Percentiles rank a stretch among this genome's conserved stretches.
These are phyloP conservation scores for Hemisphaericaspora subhashii DNA, from an alignment of 1,139 yeast species.

Conservation along the genomic window DNA sequence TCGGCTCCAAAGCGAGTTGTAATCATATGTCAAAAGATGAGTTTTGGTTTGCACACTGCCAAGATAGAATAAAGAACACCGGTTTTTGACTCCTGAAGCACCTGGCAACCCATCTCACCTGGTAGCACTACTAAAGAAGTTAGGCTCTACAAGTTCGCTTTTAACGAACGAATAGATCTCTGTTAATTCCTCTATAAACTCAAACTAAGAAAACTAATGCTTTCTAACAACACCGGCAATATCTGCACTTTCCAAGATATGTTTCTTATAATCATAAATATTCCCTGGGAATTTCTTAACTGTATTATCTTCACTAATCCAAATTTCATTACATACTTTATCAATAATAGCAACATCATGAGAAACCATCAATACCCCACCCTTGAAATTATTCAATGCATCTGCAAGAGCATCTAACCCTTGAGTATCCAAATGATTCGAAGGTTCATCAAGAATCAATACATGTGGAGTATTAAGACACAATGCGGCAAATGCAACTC, in stretches of 20 bases:
- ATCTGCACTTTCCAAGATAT: constrained; percentile 75
- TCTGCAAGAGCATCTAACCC: constrained; percentile 95
- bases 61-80: too few relatives aligned
- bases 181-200: too few relatives aligned
- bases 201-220: constrained; percentile 49
- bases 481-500: constrained; percentile 96
- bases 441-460: constrained; percentile 93
- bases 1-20: too few relatives aligned
- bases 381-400: constrained; percentile 83
- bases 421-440: constrained; percentile 96
- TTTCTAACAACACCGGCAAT: constrained; percentile 84
- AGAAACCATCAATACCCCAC: constrained; percentile 96
- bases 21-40: too few relatives aligned
- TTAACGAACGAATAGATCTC: too few relatives aligned
- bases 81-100: too few relatives aligned
- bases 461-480: constrained; percentile 93
- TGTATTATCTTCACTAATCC: constrained; percentile 88
- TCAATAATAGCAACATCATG: constrained; percentile 93
- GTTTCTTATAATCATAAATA: constrained; percentile 86
- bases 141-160: too few relatives aligned
- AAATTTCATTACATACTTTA: constrained; percentile 85
- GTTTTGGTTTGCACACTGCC: too few relatives aligned
- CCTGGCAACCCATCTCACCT: too few relatives aligned
- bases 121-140: too few relatives aligned
- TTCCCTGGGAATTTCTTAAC: constrained; percentile 81